Evolutionary conservation across 306 rosid genomes (phyloP), one percentile per base, ranked within the genome.

Genomic region (Medicago ruthenica): DNA sequence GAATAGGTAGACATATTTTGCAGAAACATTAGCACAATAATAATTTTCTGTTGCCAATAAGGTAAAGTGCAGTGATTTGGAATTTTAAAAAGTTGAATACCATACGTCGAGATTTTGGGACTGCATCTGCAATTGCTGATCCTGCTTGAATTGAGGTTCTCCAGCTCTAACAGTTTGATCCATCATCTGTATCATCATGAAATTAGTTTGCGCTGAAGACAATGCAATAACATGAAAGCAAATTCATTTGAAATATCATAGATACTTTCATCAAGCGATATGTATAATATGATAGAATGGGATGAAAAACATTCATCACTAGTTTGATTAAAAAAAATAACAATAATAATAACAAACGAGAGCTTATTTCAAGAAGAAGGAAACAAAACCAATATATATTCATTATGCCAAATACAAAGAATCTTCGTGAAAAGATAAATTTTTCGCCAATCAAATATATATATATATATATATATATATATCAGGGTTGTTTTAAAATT

Each of bases 51-150:
- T 14, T n/a, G 76, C 53, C 67, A 47, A 61, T 37, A 65, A 69
- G 27, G 41, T 40, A 63, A 77, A 74, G 18, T 50, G 53, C 40
- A 77, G 57, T 74, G 50, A 70, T 63, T 72, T 67, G 36, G 5
- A 62, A 72, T n/a, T 60, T 21, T 18, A 55, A 71, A 34, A 45
- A 37, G 55, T 73, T 27, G 62, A 74, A 78, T 65, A 44, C 21
- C 37, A 77, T 58, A 80, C 84, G 67, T 66, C 72, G 16, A 69
- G 85, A 81, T 76, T 77, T 9, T 58, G 83, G 59, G 80, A 59
- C 66, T 47, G 79, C 68, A 51, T 71, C 37, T 34, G 37, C 37
- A 34, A 34, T 62, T 44, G 76, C 45, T 45, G 79, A 64, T 71
- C 85, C 65, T 65, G 67, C 34, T 77, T 83, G 48, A 14, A 9